Percentiles rank a stretch among this genome's conserved stretches.
These are phyloP conservation scores for Dothideomycetes sp. DNA, from an alignment of 2,329 filamentous ascomycete species.

Conservation along the genomic window DNA sequence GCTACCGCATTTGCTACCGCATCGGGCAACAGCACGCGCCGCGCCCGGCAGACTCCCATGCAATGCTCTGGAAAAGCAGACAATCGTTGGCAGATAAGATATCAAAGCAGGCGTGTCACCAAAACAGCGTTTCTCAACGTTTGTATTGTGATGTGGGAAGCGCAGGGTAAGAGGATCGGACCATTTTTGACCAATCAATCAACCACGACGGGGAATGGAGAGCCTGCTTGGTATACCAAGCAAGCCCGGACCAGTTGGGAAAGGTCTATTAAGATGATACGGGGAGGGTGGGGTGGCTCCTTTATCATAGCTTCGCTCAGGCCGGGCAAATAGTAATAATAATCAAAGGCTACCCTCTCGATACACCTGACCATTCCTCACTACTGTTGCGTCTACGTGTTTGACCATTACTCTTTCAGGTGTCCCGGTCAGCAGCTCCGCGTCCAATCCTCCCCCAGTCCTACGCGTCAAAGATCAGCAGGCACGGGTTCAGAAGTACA, in stretches of 20 bases:
- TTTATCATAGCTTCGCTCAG: neutral
- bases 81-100: too few relatives aligned
- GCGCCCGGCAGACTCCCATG: too few relatives aligned
- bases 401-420: too few relatives aligned
- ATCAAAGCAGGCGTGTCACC: too few relatives aligned
- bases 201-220: neutral
- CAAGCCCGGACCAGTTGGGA: neutral
- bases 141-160: too few relatives aligned
- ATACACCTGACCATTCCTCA: neutral
- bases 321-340: neutral
- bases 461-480: neutral
- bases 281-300: neutral
- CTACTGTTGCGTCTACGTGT: too few relatives aligned
- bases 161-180: neutral
- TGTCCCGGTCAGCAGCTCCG: too few relatives aligned
- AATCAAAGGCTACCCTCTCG: neutral
- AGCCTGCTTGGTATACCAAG: neutral
- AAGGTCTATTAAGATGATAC: neutral
- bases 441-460: too few relatives aligned
- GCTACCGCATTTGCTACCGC: neutral
- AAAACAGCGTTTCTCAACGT: neutral
- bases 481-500: neutral
- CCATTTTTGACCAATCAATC: neutral
- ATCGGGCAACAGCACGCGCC: too few relatives aligned
- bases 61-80: too few relatives aligned